Evolutionary conservation across 768 basidiomycete genomes (phyloP), one percentile per base, ranked within the genome.

Genomic region (Pisolithus tinctorius): DNA sequence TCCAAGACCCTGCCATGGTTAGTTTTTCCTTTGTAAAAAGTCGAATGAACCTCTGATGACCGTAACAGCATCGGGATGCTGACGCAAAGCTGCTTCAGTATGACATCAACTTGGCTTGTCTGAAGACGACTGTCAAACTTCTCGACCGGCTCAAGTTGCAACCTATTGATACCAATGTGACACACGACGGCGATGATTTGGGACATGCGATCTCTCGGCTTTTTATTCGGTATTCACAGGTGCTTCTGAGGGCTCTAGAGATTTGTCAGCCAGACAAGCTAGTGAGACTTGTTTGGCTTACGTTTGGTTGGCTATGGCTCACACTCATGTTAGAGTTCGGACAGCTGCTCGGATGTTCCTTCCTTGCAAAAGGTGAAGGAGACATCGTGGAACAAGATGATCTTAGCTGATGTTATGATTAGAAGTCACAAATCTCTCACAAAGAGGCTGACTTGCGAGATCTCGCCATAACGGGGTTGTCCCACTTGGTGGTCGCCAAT

Each of bases 401-500:
- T 43, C 13, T 44, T 40, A 16, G 51, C 52, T 46, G 61, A 14
- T 26, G 14, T 60, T 25, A 45, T 20, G 10, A 29, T 74, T 66
- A 79, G 77, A 71, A 64, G 67, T 69, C 52, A 5, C 70, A 71
- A 11, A 52, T 64, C 6, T 74, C 76, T 6, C 76, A 76, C 44
- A 75, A 74, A 57, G 80, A 81, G 48, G 76, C 77, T 1, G 83
- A 86, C 51, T 68, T 90, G 38, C 80, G 86, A 13, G 85, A 90
- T 52, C 71, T 89, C 14, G 83, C 90, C 40, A 87, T 94, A 52
- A 78, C 81, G 5, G 89, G 87, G 1, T 77, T 95, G 6, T 80
- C 91, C 1, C 84, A 92, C 54, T 74, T 95, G 6, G 83, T 95
- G 50, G 80, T 77, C 31, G 80, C 90, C 11, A 95, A 95, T 62